Percentiles rank a stretch among this genome's conserved stretches.
phyloP scores from a whole-genome alignment of 2,329 filamentous ascomycete genomes.

The Coniochaeta sp. region DNA sequence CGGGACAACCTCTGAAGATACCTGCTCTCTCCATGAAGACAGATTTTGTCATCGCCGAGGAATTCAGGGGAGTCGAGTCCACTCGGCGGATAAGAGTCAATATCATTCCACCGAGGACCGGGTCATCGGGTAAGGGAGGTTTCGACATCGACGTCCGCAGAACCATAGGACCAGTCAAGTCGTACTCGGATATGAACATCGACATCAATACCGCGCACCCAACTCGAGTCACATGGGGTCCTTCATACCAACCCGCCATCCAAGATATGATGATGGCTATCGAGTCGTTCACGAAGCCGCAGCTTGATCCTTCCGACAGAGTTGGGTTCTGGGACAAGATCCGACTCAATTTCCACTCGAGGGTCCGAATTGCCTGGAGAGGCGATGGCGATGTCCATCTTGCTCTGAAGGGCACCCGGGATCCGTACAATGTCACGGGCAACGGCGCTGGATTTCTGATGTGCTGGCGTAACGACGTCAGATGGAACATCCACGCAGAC shows the following conservation, averaged over 20 bases:
- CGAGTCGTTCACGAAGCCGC: slow-evolving; percentile 94
- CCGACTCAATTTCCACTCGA: slow-evolving; percentile 85
- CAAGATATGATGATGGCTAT: slow-evolving; percentile 99
- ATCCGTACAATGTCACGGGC: slow-evolving; percentile 89
- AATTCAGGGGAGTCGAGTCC: slow-evolving; percentile 75
- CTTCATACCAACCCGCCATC: slow-evolving; percentile 94
- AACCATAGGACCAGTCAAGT: slow-evolving; percentile 92
- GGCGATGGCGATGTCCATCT: slow-evolving; percentile 94
- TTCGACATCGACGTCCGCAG: slow-evolving; percentile 83
- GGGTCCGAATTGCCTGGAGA: slow-evolving; percentile 84
- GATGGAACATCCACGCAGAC: slow-evolving; percentile 75
- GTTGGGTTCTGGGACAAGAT: slow-evolving; percentile 99
- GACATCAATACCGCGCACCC: slow-evolving; percentile 91
- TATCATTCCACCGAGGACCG: slow-evolving; percentile 67
- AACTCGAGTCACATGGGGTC: slow-evolving; percentile 93
- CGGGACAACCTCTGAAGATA: slow-evolving; percentile 70
- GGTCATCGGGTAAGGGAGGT: slow-evolving; percentile 48
- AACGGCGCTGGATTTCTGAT: slow-evolving; percentile 93
- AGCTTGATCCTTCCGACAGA: slow-evolving; percentile 84
- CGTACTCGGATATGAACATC: slow-evolving; percentile 85
- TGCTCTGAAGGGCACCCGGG: slow-evolving; percentile 81
- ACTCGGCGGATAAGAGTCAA: slow-evolving; percentile 74
- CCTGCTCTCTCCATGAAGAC: slow-evolving; percentile 79
- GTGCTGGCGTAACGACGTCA: slow-evolving; percentile 96
- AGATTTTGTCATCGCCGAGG: slow-evolving; percentile 94